A percentile compares a stretch with the other conserved stretches of the same genome.
Evolutionary conservation across 257 asterid species (phyloP).

Genomic region (Solanum dulcamara): DNA sequence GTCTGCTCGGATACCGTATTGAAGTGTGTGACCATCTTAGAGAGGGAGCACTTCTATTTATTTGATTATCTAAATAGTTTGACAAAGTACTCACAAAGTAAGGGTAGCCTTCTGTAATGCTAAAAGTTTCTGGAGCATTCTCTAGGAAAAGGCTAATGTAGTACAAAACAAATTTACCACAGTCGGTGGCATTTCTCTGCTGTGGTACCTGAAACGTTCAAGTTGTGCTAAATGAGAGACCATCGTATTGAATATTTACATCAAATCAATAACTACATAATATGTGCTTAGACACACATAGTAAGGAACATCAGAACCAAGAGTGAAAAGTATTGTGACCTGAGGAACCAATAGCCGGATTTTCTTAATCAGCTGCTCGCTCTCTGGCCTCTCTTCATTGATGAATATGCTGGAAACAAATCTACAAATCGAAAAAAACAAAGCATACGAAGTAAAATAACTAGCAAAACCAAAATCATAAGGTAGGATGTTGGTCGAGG

Average conservation of each 20-base stretch:
- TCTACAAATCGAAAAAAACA: slow-evolving; percentile 16
- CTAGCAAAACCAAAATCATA: background rate
- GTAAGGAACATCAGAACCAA: background rate
- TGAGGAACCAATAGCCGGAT: slow-evolving; percentile 48
- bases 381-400: slow-evolving; percentile 21
- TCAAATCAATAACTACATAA: background rate
- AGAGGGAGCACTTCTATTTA: background rate
- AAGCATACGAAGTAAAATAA: background rate
- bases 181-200: slow-evolving; percentile 36
- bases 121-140: slow-evolving; percentile 34
- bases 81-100: slow-evolving; percentile 47
- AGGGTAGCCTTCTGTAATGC: slow-evolving; percentile 42
- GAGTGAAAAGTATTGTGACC: slow-evolving; percentile 20
- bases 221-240: background rate
- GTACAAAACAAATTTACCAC: slow-evolving; percentile 49
- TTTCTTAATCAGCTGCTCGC: slow-evolving; percentile 9
- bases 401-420: slow-evolving; percentile 40
- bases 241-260: background rate
- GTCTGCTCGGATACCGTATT: background rate
- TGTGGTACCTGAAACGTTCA: slow-evolving; percentile 55
- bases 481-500: background rate
- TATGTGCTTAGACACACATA: background rate
- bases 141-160: slow-evolving; percentile 37
- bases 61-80: background rate
- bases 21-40: background rate